Conservation (phyloP, 345 rosid genomes). For the Raphanus sativus region DNA sequence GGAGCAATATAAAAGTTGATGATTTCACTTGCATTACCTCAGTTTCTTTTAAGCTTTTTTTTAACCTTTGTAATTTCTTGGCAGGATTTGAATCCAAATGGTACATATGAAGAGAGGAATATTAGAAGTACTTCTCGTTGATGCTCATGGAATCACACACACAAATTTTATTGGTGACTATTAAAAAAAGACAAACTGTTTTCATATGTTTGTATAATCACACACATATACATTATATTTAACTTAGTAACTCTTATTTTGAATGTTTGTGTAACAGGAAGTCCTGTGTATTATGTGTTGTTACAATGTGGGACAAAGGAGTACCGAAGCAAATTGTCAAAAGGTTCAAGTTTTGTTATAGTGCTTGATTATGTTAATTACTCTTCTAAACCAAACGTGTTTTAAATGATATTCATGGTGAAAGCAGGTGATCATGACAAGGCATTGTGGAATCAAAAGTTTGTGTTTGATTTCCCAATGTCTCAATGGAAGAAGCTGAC, state of each 20-base stretch:
- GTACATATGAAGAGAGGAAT: slow-evolving; percentile 54
- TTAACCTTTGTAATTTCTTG: background rate
- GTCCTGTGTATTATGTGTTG: slow-evolving; percentile 56
- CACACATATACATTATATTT: background rate
- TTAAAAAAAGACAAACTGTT: background rate
- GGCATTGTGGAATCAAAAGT: slow-evolving; percentile 86
- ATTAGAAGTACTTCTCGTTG: slow-evolving; percentile 75
- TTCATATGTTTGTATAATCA: background rate
- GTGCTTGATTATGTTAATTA: too few species aligned
- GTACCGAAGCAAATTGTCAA: slow-evolving; percentile 62
- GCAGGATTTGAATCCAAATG: background rate
- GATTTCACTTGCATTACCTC: background rate
- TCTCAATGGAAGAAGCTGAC: slow-evolving; percentile 53
- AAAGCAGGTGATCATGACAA: slow-evolving; percentile 52
- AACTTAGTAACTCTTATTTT: background rate
- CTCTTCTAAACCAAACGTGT: background rate
- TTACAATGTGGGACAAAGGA: slow-evolving; percentile 66
- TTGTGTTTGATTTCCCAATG: slow-evolving; percentile 54
- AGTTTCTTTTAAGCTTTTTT: too few species aligned
- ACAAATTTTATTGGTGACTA: slow-evolving; percentile 62
- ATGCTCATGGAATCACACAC: slow-evolving; percentile 75
- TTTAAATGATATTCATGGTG: background rate
- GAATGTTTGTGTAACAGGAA: slow-evolving; percentile 45
- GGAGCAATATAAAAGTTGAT: slow-evolving; percentile 23
- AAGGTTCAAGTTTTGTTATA: slow-evolving; percentile 46